Evolutionary conservation across 2,329 filamentous ascomycete species (phyloP), one percentile per base, ranked within the genome.

Genomic region (Knufia petricola): DNA sequence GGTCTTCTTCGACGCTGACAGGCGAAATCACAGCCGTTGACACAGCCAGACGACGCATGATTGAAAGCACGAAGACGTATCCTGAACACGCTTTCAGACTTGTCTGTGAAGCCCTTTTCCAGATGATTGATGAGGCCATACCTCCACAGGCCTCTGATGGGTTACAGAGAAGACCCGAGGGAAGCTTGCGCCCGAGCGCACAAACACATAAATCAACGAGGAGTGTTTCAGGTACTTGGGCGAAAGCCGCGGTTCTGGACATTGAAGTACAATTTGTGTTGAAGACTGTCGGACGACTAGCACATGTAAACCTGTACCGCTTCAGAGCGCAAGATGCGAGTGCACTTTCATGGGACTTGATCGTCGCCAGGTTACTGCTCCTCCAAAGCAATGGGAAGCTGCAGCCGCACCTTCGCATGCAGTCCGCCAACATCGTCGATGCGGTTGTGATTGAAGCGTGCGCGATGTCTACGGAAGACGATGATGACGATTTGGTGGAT

Each of bases 11-110:
- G n/a, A 87, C 86, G 58, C 82, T 96, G 58, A 80, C 79, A 31
- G 74, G 78, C 0, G 92, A 98, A 62, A 84, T 95, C 23, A 79
- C 84, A 51, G 87, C 92, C 26, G 90, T 96, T 0, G 87, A 95
- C 64, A 83, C 84, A 4, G 92, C 92, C 2, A 87, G 88, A 1
- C 81, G 81, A 1, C 81, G 92, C 53, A 73, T 98, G 15, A 82
- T 96, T 50, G 92, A 96, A 63, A 95, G 88, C 65, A 96, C 89
- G 0, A 75, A 84, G 13, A 89, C 95, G 58, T 96, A 94, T 59
- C 87, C 88, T 0, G 88, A 90, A 55, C 75, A 81, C 13, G 74
- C 87, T 0, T 96, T 96, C 58, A 70, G 84, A 3, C 79, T 86
- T 54, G 79, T 96, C 8, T 72, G 96, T 1, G 70, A 74, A 47